These are phyloP conservation scores for Wickerhamiella parazyma DNA, from an alignment of 805 yeast species.

Conservation along the genomic window DNA sequence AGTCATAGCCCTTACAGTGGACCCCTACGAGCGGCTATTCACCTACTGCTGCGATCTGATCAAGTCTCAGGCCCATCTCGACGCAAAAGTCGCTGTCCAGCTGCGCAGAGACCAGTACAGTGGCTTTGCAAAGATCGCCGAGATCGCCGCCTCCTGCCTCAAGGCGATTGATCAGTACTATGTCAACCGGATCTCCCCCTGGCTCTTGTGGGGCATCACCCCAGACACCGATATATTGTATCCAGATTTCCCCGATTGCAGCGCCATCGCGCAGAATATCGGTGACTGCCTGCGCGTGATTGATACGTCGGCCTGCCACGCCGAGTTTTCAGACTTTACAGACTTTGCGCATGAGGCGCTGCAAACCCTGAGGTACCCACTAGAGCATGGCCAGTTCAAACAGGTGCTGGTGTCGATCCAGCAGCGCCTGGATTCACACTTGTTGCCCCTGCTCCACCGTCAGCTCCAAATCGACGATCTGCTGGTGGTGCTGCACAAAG, in stretches of 20 bases:
- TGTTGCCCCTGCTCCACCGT: background rate
- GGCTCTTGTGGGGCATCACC: slow-evolving; percentile 3
- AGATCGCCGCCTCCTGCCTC: slow-evolving; percentile 3
- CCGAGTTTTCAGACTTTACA: slow-evolving; percentile 2
- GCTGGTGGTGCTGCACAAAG: slow-evolving; percentile 5
- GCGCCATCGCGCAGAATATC: background rate
- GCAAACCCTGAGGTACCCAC: slow-evolving; percentile 1
- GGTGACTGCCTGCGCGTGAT: slow-evolving; percentile 3
- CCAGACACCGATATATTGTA: slow-evolving; percentile 1
- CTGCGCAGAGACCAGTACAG: background rate
- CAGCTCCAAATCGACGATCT: slow-evolving; percentile 3
- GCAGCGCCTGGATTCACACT: background rate
- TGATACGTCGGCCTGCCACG: background rate
- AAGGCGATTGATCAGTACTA: slow-evolving; percentile 9
- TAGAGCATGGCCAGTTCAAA: background rate
- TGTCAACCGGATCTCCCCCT: slow-evolving; percentile 1
- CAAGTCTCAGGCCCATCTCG: background rate
- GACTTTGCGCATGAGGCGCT: background rate
- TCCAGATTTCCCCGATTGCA: background rate
- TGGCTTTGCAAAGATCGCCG: slow-evolving; percentile 7
- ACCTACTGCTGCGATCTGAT: slow-evolving; percentile 4
- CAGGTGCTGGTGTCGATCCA: background rate
- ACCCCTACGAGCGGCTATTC: slow-evolving; percentile 1
- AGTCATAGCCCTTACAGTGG: slow-evolving; percentile 9
- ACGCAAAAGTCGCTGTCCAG: background rate